Evolutionary conservation across 2,329 filamentous ascomycete genomes (phyloP).

Genomic region (Amesomyces nigricolor): DNA sequence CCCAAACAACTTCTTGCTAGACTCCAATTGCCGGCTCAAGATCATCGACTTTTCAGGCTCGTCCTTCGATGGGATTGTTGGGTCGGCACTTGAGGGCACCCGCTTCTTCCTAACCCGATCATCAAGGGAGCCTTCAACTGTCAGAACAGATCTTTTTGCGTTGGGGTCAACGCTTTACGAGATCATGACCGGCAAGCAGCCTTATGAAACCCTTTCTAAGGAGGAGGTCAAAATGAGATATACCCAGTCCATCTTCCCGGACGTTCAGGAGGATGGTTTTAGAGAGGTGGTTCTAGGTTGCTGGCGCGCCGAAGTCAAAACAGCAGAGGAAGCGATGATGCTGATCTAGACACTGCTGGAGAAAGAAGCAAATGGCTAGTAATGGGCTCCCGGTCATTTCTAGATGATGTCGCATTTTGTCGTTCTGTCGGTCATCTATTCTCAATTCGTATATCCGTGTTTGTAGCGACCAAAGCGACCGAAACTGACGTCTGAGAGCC

Average conservation of each 20-base stretch:
- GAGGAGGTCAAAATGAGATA: slow-evolving; percentile 6
- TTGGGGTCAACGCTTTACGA: slow-evolving; percentile 9
- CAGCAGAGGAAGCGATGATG: slow-evolving; percentile 5
- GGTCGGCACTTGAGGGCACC: slow-evolving; percentile 5
- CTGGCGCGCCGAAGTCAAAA: slow-evolving; percentile 9
- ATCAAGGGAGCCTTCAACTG: slow-evolving; percentile 3
- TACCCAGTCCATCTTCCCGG: slow-evolving; percentile 1
- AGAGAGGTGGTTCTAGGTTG: slow-evolving; percentile 2
- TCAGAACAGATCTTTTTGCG: slow-evolving; percentile 6
- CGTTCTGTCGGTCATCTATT: no score
- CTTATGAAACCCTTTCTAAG: slow-evolving; percentile 3
- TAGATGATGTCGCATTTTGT: no score
- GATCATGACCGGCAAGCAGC: slow-evolving; percentile 8
- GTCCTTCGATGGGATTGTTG: slow-evolving; percentile 5
- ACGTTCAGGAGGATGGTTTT: neutral
- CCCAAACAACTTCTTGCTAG: slow-evolving; percentile 7
- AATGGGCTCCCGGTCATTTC: no score
- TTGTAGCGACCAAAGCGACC: no score
- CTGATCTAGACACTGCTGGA: neutral
- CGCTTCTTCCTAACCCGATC: slow-evolving; percentile 5
- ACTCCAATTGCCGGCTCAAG: slow-evolving; percentile 4
- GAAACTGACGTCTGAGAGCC: no score
- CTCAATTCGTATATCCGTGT: no score
- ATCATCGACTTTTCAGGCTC: slow-evolving; percentile 11
- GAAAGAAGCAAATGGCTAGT: no score